phyloP scores from a whole-genome alignment of 805 yeast species.

The Candida insectorum region DNA sequence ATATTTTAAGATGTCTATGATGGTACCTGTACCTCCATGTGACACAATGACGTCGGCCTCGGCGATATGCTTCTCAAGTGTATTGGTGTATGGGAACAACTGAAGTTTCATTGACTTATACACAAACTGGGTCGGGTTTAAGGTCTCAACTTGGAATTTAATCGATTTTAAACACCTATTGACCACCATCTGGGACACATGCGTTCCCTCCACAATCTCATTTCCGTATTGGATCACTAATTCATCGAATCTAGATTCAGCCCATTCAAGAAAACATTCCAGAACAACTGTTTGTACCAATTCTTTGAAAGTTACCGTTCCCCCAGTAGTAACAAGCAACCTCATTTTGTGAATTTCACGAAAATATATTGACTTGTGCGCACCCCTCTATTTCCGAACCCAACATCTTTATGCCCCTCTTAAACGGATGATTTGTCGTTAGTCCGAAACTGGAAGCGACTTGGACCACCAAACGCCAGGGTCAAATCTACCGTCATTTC shows the following conservation, averaged over 20 bases:
- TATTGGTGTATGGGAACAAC: slow-evolving; percentile 26
- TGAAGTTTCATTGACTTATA: slow-evolving; percentile 11
- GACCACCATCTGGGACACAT: slow-evolving; percentile 23
- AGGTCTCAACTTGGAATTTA: background rate
- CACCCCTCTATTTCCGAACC: no score
- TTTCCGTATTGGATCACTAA: slow-evolving; percentile 29
- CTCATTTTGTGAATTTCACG: no score
- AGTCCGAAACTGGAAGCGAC: no score
- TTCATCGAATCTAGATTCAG: background rate
- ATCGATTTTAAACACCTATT: slow-evolving; percentile 12
- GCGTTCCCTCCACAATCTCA: slow-evolving; percentile 18
- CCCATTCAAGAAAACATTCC: slow-evolving; percentile 1
- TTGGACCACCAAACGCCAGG: no score
- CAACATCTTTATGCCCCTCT: no score
- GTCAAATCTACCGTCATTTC: no score
- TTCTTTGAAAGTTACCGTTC: slow-evolving; percentile 75
- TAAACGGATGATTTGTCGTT: no score
- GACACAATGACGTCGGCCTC: slow-evolving; percentile 64
- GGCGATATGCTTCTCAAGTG: slow-evolving; percentile 35
- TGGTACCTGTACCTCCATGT: slow-evolving; percentile 92
- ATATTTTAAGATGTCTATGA: slow-evolving; percentile 67
- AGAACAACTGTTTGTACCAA: slow-evolving; percentile 37
- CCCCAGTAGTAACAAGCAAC: slow-evolving; percentile 78
- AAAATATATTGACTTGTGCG: no score
- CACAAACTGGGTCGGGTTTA: slow-evolving; percentile 4